Evolutionary conservation across 441 rosid genomes (phyloP).

Genomic region (Melianthus villosus): DNA sequence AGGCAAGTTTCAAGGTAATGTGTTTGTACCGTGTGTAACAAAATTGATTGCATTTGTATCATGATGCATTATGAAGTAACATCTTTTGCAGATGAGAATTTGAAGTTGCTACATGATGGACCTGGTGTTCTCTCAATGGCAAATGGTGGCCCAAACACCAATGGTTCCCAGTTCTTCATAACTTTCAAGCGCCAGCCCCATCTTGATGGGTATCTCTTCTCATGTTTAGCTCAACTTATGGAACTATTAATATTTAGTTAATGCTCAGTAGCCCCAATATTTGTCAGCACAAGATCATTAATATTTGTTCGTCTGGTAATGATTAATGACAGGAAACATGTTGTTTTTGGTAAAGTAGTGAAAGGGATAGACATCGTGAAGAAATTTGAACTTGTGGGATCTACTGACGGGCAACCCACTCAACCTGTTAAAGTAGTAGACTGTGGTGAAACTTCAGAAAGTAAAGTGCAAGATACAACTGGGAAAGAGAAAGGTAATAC

Average conservation of each 20-base stretch:
- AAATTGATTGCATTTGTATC: conserved; percentile 2
- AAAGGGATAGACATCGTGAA: conserved; percentile 95
- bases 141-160: conserved; percentile 82
- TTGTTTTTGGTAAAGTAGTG: conserved; percentile 78
- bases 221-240: too few relatives aligned
- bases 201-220: too few relatives aligned
- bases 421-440: conserved; percentile 49
- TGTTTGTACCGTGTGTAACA: conserved; percentile 1
- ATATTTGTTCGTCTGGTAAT: too few relatives aligned
- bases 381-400: conserved; percentile 65
- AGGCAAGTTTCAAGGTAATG: conserved; percentile 77
- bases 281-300: too few relatives aligned
- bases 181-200: too few relatives aligned
- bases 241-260: too few relatives aligned
- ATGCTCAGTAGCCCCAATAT: too few relatives aligned
- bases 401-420: conserved; percentile 46
- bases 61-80: conserved; percentile 4
- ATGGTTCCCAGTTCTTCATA: conserved; percentile 87
- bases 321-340: conserved; percentile 94
- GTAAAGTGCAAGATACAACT: conserved; percentile 26
- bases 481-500: conserved; percentile 42
- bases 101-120: conserved; percentile 73
- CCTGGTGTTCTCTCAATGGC: conserved; percentile 92
- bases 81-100: conserved; percentile 67
- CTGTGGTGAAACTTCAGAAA: conserved; percentile 53